Percentiles rank a stretch among this genome's conserved stretches.
Conservation (phyloP, 495 filamentous ascomycete species). For the Cercophora sp. region DNA sequence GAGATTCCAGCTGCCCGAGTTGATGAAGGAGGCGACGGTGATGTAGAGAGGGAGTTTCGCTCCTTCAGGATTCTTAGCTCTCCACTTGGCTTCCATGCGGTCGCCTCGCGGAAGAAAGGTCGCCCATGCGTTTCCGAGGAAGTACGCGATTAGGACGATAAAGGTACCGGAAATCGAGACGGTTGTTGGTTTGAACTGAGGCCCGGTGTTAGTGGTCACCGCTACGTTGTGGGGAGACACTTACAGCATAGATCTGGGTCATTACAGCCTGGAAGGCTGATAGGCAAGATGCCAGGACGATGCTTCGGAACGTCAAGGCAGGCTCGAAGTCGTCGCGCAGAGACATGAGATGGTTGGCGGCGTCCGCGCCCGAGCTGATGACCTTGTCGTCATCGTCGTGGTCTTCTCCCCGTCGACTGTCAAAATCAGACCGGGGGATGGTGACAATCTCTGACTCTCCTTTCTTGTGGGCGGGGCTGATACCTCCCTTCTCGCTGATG, state of each 20-base stretch:
- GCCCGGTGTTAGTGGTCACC: too few relatives aligned
- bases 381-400: conserved; percentile 29
- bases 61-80: conserved; percentile 9
- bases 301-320: conserved; percentile 43
- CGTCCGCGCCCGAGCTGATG: conserved; percentile 26
- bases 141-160: conserved; percentile 35
- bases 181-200: conserved; percentile 15
- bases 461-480: too few relatives aligned
- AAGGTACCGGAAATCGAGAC: conserved; percentile 13
- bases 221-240: too few relatives aligned
- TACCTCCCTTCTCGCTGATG: too few relatives aligned
- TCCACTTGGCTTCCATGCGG: conserved; percentile 21
- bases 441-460: too few relatives aligned
- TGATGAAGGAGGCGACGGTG: conserved; percentile 33
- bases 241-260: conserved; percentile 43
- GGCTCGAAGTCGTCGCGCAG: conserved; percentile 44
- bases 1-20: conserved; percentile 36
- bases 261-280: conserved; percentile 48
- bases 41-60: conserved; percentile 14
- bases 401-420: too few relatives aligned
- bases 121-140: conserved; percentile 36
- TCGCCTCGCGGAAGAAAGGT: conserved; percentile 41
- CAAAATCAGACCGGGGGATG: too few relatives aligned
- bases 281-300: conserved; percentile 42
- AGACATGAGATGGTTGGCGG: conserved; percentile 31